phyloP scores from a whole-genome alignment of 1,139 yeast species.

The Candida freyschussii region DNA sequence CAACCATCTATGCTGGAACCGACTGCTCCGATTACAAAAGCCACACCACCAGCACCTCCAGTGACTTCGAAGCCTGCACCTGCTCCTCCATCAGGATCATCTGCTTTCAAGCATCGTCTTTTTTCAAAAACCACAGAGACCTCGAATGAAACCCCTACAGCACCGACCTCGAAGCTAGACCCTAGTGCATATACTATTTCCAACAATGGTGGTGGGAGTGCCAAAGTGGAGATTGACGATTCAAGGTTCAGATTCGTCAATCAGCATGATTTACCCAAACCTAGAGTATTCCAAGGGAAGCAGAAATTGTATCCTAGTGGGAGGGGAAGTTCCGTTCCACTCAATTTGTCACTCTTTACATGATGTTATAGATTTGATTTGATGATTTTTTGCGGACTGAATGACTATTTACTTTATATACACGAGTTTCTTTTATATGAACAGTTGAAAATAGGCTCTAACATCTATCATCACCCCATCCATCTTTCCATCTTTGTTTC shows the following conservation, averaged over 20 bases:
- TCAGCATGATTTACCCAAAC: constrained; percentile 70
- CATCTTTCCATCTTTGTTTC: constrained; percentile 90
- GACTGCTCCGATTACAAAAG: too few relatives aligned
- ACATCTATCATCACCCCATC: constrained; percentile 44
- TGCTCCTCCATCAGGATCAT: constrained; percentile 19
- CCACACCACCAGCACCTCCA: constrained; percentile 22
- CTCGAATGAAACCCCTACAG: constrained; percentile 9
- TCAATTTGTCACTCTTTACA: constrained; percentile 49
- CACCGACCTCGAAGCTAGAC: constrained; percentile 17
- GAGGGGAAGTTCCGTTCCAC: constrained; percentile 89
- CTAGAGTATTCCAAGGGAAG: constrained; percentile 66
- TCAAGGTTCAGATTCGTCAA: constrained; percentile 69
- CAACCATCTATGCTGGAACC: constrained; percentile 19
- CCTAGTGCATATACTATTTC: constrained; percentile 28
- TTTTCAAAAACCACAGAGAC: constrained; percentile 10
- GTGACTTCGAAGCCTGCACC: constrained; percentile 20
- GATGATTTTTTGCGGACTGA: neutral
- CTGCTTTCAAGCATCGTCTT: constrained; percentile 22
- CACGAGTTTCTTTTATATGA: neutral
- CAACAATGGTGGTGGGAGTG: constrained; percentile 7
- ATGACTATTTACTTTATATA: constrained; percentile 1
- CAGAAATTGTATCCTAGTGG: constrained; percentile 91
- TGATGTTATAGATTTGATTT: constrained; percentile 9
- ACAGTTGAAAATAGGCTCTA: constrained; percentile 1
- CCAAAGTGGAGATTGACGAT: constrained; percentile 57